Base-by-base conservation (phyloP, 2,329 filamentous ascomycete species). In the Alternaria incomplexa region DNA sequence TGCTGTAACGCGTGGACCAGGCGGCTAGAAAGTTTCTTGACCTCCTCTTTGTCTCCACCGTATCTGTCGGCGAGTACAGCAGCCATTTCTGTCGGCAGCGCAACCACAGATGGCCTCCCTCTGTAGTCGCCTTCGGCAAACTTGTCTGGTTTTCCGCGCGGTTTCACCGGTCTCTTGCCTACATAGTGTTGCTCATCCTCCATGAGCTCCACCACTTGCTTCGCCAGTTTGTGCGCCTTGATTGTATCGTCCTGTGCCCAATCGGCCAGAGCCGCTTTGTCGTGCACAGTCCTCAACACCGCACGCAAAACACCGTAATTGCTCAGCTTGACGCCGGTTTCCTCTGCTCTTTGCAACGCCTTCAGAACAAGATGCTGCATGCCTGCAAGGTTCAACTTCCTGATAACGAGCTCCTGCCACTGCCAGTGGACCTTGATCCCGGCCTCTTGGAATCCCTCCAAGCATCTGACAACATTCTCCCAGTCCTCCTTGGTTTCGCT, bases 21-120 rank as follows among this genome's bases (percentile, higher is more conserved):
- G 25, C 82, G 73, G 45, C 75, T 72, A 6, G 79, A 78, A 55
- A 82, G 81, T 45, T 71, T 78, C 61, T 75, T 77, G 26, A 84
- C 81, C 23, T 79, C 75, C n/a, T 79, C 77, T 1, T 77, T 74
- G 46, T 80, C 76, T 30, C 67, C 76, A 47, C 81, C 67, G 45
- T 81, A 72, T 61, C 73, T 76, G 55, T 79, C 75, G 4, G 79
- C 80, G 47, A 78, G 71, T 6, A 81, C 74, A 26, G 82, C 82
- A 17, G 80, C 76, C 70, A 85, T 64, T 68, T 83, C 82, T 6
- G 84, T 71, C 55, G 81, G 79, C 26, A 80, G 62, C n/a, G 79
- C 83, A 32, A 84, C 73, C 5, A 82, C 76, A 5, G 73, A 69
- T 2, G 82, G 80, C 47, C 73, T 67, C 8, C 71, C 60, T 46